phyloP scores from a whole-genome alignment of 1,139 yeast genomes.

The Kodamaea anthophila region DNA sequence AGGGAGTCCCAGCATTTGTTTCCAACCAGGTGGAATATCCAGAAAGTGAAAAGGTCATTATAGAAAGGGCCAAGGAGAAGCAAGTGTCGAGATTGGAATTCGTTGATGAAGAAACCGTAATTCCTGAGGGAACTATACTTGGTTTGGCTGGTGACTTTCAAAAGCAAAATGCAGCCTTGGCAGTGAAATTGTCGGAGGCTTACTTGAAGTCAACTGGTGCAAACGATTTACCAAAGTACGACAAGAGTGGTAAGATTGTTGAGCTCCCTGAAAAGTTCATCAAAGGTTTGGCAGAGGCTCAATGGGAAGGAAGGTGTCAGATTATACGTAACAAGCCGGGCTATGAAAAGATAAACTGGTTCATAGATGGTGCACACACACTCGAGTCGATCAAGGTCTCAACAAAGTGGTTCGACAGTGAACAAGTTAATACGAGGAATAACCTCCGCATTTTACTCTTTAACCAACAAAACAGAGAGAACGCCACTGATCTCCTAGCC shows the following conservation, averaged over 20 bases:
- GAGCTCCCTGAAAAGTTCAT: slow-evolving; percentile 52
- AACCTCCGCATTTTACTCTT: slow-evolving; percentile 54
- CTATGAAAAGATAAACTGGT: slow-evolving; percentile 58
- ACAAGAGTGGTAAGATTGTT: slow-evolving; percentile 14
- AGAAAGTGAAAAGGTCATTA: slow-evolving; percentile 46
- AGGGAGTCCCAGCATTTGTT: slow-evolving; percentile 61
- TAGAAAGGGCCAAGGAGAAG: slow-evolving; percentile 60
- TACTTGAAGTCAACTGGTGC: slow-evolving; percentile 50
- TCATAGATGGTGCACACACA: slow-evolving; percentile 94
- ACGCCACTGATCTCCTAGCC: slow-evolving; percentile 60
- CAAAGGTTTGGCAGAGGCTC: slow-evolving; percentile 60
- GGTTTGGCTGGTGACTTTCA: slow-evolving; percentile 92
- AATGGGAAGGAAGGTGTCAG: slow-evolving; percentile 97
- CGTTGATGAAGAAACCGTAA: slow-evolving; percentile 36
- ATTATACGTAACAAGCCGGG: slow-evolving; percentile 40
- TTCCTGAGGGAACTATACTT: slow-evolving; percentile 37
- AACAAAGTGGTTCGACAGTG: slow-evolving; percentile 64
- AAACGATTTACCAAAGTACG: slow-evolving; percentile 19
- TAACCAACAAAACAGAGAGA: slow-evolving; percentile 87
- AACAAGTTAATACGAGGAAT: slow-evolving; percentile 10
- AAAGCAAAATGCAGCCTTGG: slow-evolving; percentile 78
- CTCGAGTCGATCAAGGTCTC: slow-evolving; percentile 79
- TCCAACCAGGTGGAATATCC: slow-evolving; percentile 49
- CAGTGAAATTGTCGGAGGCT: slow-evolving; percentile 63
- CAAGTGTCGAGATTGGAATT: slow-evolving; percentile 46